Conservation (phyloP, 371 early-diverging fungal species). For the Mucor saturninus region DNA sequence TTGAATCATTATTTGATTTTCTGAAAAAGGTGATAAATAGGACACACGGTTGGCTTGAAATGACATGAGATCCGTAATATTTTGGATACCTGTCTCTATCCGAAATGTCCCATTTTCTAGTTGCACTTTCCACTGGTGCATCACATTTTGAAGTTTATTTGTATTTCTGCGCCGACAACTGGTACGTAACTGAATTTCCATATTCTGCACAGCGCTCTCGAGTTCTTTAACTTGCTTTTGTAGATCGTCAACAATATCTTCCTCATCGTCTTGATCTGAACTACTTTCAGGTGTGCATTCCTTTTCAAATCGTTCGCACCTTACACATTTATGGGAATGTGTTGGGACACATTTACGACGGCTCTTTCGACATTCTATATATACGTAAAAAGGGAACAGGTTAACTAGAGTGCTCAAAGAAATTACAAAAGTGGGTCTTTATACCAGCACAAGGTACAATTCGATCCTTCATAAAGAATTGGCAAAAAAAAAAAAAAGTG, state of each 20-base stretch:
- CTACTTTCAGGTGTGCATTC: slow-evolving; percentile 1
- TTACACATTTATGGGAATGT: neutral
- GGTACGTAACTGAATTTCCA: neutral
- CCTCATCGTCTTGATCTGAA: neutral
- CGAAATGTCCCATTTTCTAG: slow-evolving; percentile 20
- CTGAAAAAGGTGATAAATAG: slow-evolving; percentile 6
- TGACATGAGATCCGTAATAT: slow-evolving; percentile 15
- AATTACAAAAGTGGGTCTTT: neutral
- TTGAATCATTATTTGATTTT: neutral
- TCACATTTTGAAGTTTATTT: neutral
- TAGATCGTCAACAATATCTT: no score
- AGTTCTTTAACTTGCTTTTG: neutral
- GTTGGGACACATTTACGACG: slow-evolving; percentile 24
- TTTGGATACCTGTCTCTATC: slow-evolving; percentile 28
- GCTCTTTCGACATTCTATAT: slow-evolving; percentile 23
- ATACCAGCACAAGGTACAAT: slow-evolving; percentile 19
- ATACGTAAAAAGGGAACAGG: neutral
- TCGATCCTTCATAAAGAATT: slow-evolving; percentile 12
- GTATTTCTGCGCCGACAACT: neutral
- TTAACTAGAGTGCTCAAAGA: neutral
- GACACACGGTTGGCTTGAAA: neutral
- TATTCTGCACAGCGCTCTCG: neutral
- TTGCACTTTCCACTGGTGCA: slow-evolving; percentile 12
- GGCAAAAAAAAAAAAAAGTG: neutral
- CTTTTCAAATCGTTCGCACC: slow-evolving; percentile 18